Evolutionary conservation across 225 moss, liverwort and hornwort species (phyloP).

Genomic region (Bryum argenteum): DNA sequence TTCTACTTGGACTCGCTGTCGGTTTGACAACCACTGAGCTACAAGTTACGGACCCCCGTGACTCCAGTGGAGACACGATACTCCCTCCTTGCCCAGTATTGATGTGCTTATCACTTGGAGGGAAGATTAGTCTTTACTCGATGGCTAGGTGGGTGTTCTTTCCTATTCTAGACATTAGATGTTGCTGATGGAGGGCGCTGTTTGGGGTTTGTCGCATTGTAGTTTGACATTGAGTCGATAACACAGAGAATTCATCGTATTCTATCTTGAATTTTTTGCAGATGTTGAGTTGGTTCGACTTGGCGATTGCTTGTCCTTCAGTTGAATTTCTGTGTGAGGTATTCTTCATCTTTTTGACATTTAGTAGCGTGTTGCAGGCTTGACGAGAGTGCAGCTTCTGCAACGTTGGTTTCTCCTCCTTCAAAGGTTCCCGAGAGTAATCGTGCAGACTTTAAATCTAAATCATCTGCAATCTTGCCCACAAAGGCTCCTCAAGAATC

Average conservation of each 20-base stretch:
- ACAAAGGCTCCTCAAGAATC: slow-evolving; percentile 25
- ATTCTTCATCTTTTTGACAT: slow-evolving; percentile 22
- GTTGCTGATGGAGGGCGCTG: not conserved
- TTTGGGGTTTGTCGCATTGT: slow-evolving; percentile 11
- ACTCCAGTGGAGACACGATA: slow-evolving; percentile 78
- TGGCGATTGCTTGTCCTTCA: not conserved
- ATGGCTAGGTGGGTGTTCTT: slow-evolving; percentile 69
- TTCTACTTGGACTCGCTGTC: slow-evolving; percentile 83
- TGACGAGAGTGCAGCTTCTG: slow-evolving; percentile 37
- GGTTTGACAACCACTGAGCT: slow-evolving; percentile 68
- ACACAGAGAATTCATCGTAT: slow-evolving; percentile 2
- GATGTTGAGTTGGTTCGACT: slow-evolving; percentile 15
- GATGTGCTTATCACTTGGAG: slow-evolving; percentile 88
- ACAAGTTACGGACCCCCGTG: slow-evolving; percentile 72
- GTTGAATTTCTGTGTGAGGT: slow-evolving; percentile 23
- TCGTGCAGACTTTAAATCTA: slow-evolving; percentile 29
- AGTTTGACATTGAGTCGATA: slow-evolving; percentile 18
- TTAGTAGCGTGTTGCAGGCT: slow-evolving; percentile 44
- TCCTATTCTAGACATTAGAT: slow-evolving; percentile 16
- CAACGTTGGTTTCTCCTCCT: slow-evolving; percentile 50
- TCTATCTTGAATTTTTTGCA: slow-evolving; percentile 16
- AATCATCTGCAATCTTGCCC: slow-evolving; percentile 29
- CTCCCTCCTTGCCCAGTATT: slow-evolving; percentile 89
- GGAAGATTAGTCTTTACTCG: slow-evolving; percentile 87
- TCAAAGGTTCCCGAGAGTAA: slow-evolving; percentile 47